Conservation (phyloP, 2,329 filamentous ascomycete species). For the Hypoxylon sp. region DNA sequence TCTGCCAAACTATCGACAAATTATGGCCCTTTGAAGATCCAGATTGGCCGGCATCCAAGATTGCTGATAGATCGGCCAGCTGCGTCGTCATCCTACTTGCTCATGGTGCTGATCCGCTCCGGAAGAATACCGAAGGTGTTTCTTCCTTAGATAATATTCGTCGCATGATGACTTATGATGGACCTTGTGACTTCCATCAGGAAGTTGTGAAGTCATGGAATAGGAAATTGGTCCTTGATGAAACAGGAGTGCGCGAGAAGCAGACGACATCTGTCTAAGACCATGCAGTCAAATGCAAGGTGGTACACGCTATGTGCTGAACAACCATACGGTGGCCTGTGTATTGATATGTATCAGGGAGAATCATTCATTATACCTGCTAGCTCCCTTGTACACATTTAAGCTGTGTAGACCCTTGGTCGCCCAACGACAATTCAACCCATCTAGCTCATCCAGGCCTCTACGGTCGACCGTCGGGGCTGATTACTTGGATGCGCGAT, state of each 20-base stretch:
- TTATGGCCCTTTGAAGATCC: constrained; percentile 20
- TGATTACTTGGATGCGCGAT: no score
- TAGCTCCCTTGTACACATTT: no score
- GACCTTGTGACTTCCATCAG: constrained; percentile 27
- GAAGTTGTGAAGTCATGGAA: constrained; percentile 51
- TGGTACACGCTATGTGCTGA: no score
- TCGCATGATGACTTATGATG: constrained; percentile 36
- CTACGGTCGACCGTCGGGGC: no score
- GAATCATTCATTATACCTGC: no score
- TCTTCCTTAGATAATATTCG: constrained; percentile 34
- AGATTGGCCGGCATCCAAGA: constrained; percentile 20
- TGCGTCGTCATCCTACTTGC: constrained; percentile 32
- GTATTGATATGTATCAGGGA: no score
- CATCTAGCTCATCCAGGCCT: no score
- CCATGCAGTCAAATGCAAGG: not conserved
- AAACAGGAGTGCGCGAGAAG: constrained; percentile 2
- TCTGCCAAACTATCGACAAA: constrained; percentile 40
- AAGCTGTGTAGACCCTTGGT: no score
- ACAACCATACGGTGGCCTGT: no score
- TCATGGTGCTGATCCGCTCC: constrained; percentile 6
- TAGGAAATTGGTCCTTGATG: constrained; percentile 44
- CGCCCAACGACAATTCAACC: no score
- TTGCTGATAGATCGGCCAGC: constrained; percentile 25
- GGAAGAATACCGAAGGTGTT: constrained; percentile 35
- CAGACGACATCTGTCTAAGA: not conserved